phyloP scores from a whole-genome alignment of 345 rosid species.

The Erysimum cheiranthoides region DNA sequence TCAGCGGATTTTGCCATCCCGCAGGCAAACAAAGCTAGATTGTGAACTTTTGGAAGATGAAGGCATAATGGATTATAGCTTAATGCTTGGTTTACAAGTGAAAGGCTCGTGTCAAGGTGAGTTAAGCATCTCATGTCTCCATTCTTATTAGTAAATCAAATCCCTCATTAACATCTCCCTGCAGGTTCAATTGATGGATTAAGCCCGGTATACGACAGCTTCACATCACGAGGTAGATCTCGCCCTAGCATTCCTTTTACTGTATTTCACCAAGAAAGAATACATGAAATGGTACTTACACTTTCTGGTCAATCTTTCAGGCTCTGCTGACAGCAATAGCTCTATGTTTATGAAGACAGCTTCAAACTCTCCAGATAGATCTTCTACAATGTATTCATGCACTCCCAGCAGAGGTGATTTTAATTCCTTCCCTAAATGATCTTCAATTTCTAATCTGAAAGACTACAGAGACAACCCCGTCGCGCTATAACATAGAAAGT shows the following conservation, averaged over 20 bases:
- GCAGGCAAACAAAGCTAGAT: conserved; percentile 65
- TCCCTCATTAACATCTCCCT: background rate
- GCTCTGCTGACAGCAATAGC: conserved; percentile 38
- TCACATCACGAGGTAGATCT: conserved; percentile 40
- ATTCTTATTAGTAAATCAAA: conserved; percentile 1
- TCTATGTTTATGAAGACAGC: conserved; percentile 39
- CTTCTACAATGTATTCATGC: conserved; percentile 48
- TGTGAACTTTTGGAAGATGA: conserved; percentile 63
- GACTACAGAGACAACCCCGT: background rate
- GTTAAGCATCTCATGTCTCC: conserved; percentile 20
- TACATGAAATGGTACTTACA: background rate
- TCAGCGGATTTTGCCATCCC: background rate
- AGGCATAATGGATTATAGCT: conserved; percentile 65
- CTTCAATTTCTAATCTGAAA: background rate
- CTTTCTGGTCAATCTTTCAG: conserved; percentile 34
- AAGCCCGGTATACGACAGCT: conserved; percentile 41
- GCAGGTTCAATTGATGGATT: conserved; percentile 43
- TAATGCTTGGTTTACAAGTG: conserved; percentile 56
- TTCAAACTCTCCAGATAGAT: conserved; percentile 44
- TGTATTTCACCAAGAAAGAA: conserved; percentile 4
- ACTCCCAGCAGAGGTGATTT: conserved; percentile 45
- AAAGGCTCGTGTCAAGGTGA: conserved; percentile 52
- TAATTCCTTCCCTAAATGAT: background rate
- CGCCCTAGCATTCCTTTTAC: background rate
- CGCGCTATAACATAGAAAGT: background rate